These are phyloP conservation scores for Hamamelis virginiana DNA, from an alignment of 164 flowering plant genomes.

Conservation along the genomic window DNA sequence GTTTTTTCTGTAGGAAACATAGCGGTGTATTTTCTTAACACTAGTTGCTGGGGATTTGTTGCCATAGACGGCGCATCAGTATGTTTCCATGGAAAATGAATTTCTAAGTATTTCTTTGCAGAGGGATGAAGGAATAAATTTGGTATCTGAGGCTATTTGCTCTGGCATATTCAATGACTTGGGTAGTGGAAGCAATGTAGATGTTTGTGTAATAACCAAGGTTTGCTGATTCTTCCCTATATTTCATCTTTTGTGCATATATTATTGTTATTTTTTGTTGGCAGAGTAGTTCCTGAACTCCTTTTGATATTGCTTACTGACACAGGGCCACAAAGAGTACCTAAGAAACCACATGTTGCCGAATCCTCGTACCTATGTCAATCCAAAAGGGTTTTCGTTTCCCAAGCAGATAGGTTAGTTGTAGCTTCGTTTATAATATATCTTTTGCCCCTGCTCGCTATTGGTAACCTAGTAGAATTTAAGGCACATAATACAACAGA, in stretches of 20 bases:
- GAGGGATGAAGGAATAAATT: conserved; percentile 87
- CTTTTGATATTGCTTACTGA: conserved; percentile 6
- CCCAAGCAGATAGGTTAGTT: conserved; percentile 71
- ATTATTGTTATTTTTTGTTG: too few relatives aligned
- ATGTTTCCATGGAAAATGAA: not conserved
- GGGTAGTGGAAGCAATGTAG: conserved; percentile 99
- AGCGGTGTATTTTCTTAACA: not conserved
- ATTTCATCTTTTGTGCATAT: too few relatives aligned
- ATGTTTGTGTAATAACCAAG: conserved; percentile 94
- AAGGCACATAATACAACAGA: too few relatives aligned
- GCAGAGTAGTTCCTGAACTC: too few relatives aligned
- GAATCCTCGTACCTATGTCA: conserved; percentile 78
- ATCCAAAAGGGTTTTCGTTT: conserved; percentile 61
- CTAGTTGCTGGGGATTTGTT: not conserved
- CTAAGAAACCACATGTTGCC: conserved; percentile 72
- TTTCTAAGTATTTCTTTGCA: conserved; percentile 25
- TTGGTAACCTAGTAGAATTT: not conserved
- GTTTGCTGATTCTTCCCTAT: conserved; percentile 31
- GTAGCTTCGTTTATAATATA: conserved; percentile 2
- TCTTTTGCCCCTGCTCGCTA: not conserved
- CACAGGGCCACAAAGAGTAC: conserved; percentile 75
- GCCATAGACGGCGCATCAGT: not conserved
- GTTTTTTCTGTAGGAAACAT: not conserved
- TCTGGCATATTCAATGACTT: conserved; percentile 95
- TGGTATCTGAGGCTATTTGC: conserved; percentile 82